These are phyloP conservation scores for Phycomyces blakesleeanus DNA, from an alignment of 192 early-diverging fungal species.

Conservation along the genomic window DNA sequence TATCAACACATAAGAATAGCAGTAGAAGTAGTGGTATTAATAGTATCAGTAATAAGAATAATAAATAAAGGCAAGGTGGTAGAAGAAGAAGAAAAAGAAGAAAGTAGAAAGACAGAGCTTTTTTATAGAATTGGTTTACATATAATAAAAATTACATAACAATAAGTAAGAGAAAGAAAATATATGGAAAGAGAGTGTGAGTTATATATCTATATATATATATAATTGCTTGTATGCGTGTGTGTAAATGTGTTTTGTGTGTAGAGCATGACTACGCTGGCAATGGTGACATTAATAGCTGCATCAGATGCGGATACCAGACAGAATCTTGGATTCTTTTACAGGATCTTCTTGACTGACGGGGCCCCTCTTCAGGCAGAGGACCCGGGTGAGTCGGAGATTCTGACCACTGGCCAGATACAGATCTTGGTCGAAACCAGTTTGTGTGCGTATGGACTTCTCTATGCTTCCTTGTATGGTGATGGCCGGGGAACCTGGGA, in stretches of 20 bases:
- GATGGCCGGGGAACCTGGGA: neutral
- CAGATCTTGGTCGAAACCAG: slow-evolving; percentile 1
- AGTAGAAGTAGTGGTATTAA: too few species aligned
- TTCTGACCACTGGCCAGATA: neutral
- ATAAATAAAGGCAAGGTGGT: too few species aligned
- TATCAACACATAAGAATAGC: too few species aligned
- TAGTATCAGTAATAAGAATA: too few species aligned
- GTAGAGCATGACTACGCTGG: slow-evolving; percentile 10
- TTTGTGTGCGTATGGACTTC: slow-evolving; percentile 3
- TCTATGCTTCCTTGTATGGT: slow-evolving; percentile 13
- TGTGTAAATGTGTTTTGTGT: neutral
- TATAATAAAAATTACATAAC: too few species aligned
- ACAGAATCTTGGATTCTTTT: neutral
- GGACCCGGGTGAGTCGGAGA: neutral
- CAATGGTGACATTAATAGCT: slow-evolving; percentile 4
- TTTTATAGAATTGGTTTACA: too few species aligned
- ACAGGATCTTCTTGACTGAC: slow-evolving; percentile 6
- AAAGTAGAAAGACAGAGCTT: too few species aligned
- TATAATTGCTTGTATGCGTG: too few species aligned
- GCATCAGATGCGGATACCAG: slow-evolving; percentile 5
- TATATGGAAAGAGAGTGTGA: too few species aligned
- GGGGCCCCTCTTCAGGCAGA: neutral
- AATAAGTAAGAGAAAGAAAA: too few species aligned
- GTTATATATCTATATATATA: neutral
- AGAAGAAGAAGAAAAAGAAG: too few species aligned